Percentiles rank a stretch among this genome's conserved stretches.
Conservation (phyloP, 208 protist species). For the Crithidia thermophila region DNA sequence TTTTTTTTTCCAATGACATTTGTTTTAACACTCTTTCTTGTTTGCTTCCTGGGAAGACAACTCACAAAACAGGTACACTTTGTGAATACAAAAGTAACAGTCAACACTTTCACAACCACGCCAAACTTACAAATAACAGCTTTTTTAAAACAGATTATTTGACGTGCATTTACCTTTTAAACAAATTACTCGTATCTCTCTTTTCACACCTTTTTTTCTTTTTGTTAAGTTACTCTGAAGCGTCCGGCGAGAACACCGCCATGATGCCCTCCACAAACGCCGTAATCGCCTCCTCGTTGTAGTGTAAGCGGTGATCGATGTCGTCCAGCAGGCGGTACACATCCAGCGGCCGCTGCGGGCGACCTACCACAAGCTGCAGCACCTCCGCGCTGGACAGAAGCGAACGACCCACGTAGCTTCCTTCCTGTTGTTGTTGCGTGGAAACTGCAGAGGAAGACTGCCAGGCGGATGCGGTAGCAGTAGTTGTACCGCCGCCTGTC, state of each 20-base stretch:
- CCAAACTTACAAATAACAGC: too few relatives aligned
- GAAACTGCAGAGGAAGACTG: neutral
- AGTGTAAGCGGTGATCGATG: slow-evolving; percentile 39
- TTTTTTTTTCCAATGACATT: neutral
- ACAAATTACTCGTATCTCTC: too few relatives aligned
- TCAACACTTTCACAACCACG: too few relatives aligned
- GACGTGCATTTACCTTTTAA: too few relatives aligned
- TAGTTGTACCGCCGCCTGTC: neutral
- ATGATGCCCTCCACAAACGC: slow-evolving; percentile 52
- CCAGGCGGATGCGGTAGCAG: neutral
- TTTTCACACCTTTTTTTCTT: slow-evolving; percentile 8
- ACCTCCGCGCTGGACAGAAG: slow-evolving; percentile 57
- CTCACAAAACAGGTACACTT: neutral
- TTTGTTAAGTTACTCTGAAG: slow-evolving; percentile 2
- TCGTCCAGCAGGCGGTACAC: slow-evolving; percentile 72
- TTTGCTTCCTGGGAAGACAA: neutral
- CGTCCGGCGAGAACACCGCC: slow-evolving; percentile 15
- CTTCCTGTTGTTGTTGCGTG: slow-evolving; percentile 2
- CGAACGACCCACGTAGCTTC: slow-evolving; percentile 3
- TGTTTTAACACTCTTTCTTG: neutral
- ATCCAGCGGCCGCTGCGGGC: slow-evolving; percentile 50
- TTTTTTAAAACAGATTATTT: too few relatives aligned
- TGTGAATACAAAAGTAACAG: too few relatives aligned
- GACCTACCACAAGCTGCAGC: slow-evolving; percentile 58
- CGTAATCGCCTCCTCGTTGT: slow-evolving; percentile 46